Conservation (phyloP, 164 flowering plant genomes). For the Buxus sempervirens region DNA sequence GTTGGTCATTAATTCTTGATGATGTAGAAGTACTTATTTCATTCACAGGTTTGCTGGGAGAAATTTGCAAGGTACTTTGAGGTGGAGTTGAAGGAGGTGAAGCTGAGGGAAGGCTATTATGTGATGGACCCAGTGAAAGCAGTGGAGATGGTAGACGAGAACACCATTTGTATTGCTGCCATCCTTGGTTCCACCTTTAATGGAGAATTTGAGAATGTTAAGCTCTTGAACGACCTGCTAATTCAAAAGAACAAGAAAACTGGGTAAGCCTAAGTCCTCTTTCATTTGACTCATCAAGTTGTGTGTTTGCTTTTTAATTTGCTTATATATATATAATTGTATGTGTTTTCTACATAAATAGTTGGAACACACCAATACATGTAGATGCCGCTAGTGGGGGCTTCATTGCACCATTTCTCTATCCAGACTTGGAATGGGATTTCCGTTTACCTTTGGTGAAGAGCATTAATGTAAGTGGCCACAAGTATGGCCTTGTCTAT, state of each 20-base stretch:
- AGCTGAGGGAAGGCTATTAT: too few species aligned
- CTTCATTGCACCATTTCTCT: constrained; percentile 23
- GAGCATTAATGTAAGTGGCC: constrained; percentile 28
- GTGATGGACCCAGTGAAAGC: constrained; percentile 22
- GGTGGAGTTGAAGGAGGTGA: constrained; percentile 21
- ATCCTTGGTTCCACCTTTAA: constrained; percentile 20
- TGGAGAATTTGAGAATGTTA: constrained; percentile 21
- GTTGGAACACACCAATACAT: constrained; percentile 29
- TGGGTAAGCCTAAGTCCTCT: background rate
- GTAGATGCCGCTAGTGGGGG: constrained; percentile 32
- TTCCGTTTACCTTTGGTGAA: constrained; percentile 21
- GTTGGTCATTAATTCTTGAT: too few species aligned
- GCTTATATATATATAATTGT: too few species aligned
- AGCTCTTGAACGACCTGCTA: too few species aligned
- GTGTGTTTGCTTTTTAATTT: too few species aligned
- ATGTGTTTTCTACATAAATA: background rate
- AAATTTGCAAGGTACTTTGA: too few species aligned
- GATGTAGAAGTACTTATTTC: too few species aligned
- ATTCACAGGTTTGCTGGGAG: constrained; percentile 19
- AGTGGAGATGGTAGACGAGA: constrained; percentile 20
- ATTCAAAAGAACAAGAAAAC: constrained; percentile 15
- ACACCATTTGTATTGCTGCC: constrained; percentile 15
- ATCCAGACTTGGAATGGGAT: constrained; percentile 26
- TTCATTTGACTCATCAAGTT: too few species aligned
- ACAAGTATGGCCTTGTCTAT: constrained; percentile 25